Evolutionary conservation across 345 rosid species (phyloP), one percentile per base, ranked within the genome.

Genomic region (Populus tremula): DNA sequence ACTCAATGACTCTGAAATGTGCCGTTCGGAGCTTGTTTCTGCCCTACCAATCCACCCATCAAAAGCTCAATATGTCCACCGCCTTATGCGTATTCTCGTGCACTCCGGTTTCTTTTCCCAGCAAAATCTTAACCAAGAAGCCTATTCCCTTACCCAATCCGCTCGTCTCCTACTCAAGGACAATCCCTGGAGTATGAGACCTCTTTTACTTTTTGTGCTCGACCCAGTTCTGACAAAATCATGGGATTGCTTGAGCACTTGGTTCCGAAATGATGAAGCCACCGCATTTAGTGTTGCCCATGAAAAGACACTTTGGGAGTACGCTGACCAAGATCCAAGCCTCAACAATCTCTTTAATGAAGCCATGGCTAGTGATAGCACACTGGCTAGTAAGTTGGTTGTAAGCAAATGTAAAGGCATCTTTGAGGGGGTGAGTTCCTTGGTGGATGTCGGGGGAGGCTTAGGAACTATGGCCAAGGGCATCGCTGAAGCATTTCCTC

Each of bases 11-110:
- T n/a, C n/a, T n/a, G n/a, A n/a, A n/a, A n/a, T n/a, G n/a, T n/a
- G n/a, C n/a, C n/a, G n/a, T n/a, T n/a, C n/a, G n/a, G n/a, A n/a
- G n/a, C n/a, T n/a, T n/a, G n/a, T n/a, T n/a, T n/a, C n/a, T n/a
- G n/a, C 82, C 1, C 68, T 86, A 0, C n/a, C 59, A 2, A 53
- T 89, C 54, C 77, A 63, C 21, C 86, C 79, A 0, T 1, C 74
- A 10, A 86, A 85, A 79, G 21, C 82, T 1, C 33, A 5, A 1
- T 31, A 62, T 25, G 16, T 87, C n/a, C 4, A 47, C 17, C 86
- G 87, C 23, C 81, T 83, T 25, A 84, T 87, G 83, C 73, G 80
- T 13, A 10, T 87, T 27, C 72, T 89, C 4, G 69, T 81, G 33
- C 86, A 84, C 33, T 72, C 77, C 11, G 76, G 72, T 12, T 65